Evolutionary conservation across 345 rosid genomes (phyloP), one percentile per base, ranked within the genome.

Genomic region (Ailanthus altissimus): DNA sequence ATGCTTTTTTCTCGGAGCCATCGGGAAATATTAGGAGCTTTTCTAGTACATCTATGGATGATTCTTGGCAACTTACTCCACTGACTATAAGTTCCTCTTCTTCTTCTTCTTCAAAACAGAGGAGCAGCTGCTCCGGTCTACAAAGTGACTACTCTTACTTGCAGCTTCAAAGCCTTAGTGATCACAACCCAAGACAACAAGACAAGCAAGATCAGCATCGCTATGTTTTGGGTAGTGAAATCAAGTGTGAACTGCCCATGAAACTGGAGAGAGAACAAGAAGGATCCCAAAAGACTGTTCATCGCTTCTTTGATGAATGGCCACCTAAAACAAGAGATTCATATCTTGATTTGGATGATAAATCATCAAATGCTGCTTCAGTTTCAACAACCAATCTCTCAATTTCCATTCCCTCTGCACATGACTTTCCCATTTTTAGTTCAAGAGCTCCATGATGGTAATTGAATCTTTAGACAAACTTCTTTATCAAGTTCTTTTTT

Each of bases 241-340:
- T 78, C 68, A 83, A 76, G 5, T 77, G 74, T 65, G 86, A 79
- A 75, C 74, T 75, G 67, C 82, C 89, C 38, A 32, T 75, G 45
- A 84, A 80, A 82, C 21, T 67, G 71, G 90, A 83, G 36, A 86
- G 81, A 73, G 86, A 77, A 23, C 86, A 80, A 73, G 88, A 88
- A 61, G 82, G 84, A 77, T 78, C 88, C 72, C 87, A 90, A 74
- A 92, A 89, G 85, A 96, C 87, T 26, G 84, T 93, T 49, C 97
- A 93, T 71, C 87, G 86, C 64, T 96, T 96, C 87, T 90, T 96
- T 70, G 99, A 96, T 68, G 99, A 93, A 79, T 89, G 89, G 89
- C 97, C 99, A 32, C 89, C 86, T 21, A 84, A 89, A 78, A 81
- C 79, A 18, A 87, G 84, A 79, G 87, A 86, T 36, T 78, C 91